A percentile compares a stretch with the other conserved stretches of the same genome.
Conservation (phyloP, 305 asterid species). For the Fraxinus latifolia region DNA sequence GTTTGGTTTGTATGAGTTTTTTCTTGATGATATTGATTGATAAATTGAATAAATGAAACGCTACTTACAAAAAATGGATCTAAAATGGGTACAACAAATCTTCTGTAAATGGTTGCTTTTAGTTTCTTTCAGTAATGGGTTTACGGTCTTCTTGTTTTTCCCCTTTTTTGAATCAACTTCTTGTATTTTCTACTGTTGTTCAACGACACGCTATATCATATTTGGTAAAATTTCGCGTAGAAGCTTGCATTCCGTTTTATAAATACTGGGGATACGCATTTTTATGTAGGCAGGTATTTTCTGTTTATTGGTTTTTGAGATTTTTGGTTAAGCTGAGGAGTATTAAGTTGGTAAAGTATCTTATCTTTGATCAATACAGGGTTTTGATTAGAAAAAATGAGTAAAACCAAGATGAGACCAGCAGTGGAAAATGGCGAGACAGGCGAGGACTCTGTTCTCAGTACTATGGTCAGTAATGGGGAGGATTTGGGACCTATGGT, state of each 20-base stretch:
- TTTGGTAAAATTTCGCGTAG: background rate
- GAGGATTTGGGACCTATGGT: constrained; percentile 95
- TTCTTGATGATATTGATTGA: background rate
- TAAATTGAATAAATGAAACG: background rate
- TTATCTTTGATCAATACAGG: constrained; percentile 3
- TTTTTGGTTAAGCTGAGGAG: constrained; percentile 8
- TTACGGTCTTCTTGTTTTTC: background rate
- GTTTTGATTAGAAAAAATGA: constrained; percentile 37
- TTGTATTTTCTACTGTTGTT: background rate
- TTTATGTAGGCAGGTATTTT: background rate
- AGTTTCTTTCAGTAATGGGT: background rate
- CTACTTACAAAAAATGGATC: constrained; percentile 18
- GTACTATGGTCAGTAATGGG: constrained; percentile 70
- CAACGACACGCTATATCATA: background rate
- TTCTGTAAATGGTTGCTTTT: constrained; percentile 6
- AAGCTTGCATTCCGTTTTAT: background rate
- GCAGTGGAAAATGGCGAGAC: constrained; percentile 58
- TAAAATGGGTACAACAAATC: background rate
- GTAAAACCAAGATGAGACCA: constrained; percentile 55
- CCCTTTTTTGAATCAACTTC: background rate
- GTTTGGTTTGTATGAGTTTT: background rate
- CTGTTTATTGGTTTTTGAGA: background rate
- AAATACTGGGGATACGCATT: background rate
- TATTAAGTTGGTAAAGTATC: constrained; percentile 17
- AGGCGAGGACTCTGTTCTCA: constrained; percentile 82